Evolutionary conservation across 2,329 filamentous ascomycete species (phyloP), one percentile per base, ranked within the genome.

Genomic region (Diaporthe helianthi): DNA sequence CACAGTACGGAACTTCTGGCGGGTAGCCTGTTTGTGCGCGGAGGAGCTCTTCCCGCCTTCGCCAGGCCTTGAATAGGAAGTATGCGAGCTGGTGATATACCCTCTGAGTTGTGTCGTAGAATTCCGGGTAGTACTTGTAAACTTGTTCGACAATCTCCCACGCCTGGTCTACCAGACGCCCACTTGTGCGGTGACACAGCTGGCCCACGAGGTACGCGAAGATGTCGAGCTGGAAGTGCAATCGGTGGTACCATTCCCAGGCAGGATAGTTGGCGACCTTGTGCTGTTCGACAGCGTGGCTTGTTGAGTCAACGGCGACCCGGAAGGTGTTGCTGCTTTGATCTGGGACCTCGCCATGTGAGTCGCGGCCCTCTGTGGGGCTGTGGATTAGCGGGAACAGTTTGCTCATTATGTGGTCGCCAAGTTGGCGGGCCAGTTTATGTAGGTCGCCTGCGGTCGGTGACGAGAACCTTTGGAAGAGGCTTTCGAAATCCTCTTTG

Each of bases 281-380:
- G 72, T 86, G 85, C 15, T 83, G 78, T 10, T 78, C 77, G 12
- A 83, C 75, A 66, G 83, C 83, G 71, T 85, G 81, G 73, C 87
- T 84, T 22, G 83, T 79, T 33, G 82, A 79, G 51, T 82, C 80
- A 26, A 89, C 73, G 1, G 86, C 80, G 17, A 88, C 78, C 73
- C 85, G 85, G 79, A 89, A 89, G 9, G 88, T 77, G 66, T 86
- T 85, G 74, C 89, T 86, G 54, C 83, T 82, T 24, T 81, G 77
- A 24, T 80, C 81, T 41, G 81, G 80, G 10, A 86, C 80, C 72
- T 88, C 86, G 1, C 79, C 82, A 10, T 82, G 82, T 78, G 81
- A 85, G 73, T 86, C 84, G 0, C 83, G 79, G 52, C 83, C 82
- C 24, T 84, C 79, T 46, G 78, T 79, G 71, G 84, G 79, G 0